phyloP scores from a whole-genome alignment of 768 basidiomycete species.

The Mycena venus region DNA sequence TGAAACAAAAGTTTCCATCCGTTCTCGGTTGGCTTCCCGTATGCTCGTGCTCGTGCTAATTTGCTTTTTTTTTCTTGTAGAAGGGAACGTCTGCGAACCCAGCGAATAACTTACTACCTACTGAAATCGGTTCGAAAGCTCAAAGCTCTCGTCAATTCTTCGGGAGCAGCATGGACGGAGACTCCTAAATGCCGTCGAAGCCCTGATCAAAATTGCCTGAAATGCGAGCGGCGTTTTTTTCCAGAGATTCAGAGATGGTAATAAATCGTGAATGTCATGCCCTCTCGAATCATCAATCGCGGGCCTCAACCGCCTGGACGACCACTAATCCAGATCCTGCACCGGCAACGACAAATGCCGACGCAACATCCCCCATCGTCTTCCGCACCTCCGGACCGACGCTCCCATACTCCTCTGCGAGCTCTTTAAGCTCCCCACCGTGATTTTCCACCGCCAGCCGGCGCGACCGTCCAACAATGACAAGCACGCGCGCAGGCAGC shows the following conservation, averaged over 20 bases:
- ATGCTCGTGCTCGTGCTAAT: too few relatives aligned
- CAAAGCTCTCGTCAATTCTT: too few relatives aligned
- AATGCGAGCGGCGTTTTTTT: not conserved
- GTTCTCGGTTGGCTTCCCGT: too few relatives aligned
- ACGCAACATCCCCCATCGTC: slow-evolving; percentile 89
- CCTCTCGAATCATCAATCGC: not conserved
- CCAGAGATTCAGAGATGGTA: too few relatives aligned
- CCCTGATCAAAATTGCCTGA: too few relatives aligned
- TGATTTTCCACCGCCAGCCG: slow-evolving; percentile 83
- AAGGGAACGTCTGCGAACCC: too few relatives aligned
- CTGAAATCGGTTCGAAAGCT: too few relatives aligned
- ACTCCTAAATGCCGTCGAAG: too few relatives aligned
- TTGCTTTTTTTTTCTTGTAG: too few relatives aligned
- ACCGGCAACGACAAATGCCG: slow-evolving; percentile 77
- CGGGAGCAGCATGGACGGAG: too few relatives aligned
- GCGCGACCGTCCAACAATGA: slow-evolving; percentile 82
- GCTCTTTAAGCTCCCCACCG: slow-evolving; percentile 72
- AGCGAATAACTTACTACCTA: too few relatives aligned
- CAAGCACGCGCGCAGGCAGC: slow-evolving; percentile 60
- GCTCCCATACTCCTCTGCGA: slow-evolving; percentile 69
- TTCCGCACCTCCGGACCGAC: slow-evolving; percentile 77
- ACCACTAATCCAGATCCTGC: slow-evolving; percentile 74
- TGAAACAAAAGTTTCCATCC: too few relatives aligned
- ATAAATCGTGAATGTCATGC: not conserved
- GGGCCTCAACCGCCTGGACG: slow-evolving; percentile 65